Percentiles rank a stretch among this genome's conserved stretches.
Evolutionary conservation across 176 grass and related monocot species (phyloP).

Genomic region (Aechmea fasciata): DNA sequence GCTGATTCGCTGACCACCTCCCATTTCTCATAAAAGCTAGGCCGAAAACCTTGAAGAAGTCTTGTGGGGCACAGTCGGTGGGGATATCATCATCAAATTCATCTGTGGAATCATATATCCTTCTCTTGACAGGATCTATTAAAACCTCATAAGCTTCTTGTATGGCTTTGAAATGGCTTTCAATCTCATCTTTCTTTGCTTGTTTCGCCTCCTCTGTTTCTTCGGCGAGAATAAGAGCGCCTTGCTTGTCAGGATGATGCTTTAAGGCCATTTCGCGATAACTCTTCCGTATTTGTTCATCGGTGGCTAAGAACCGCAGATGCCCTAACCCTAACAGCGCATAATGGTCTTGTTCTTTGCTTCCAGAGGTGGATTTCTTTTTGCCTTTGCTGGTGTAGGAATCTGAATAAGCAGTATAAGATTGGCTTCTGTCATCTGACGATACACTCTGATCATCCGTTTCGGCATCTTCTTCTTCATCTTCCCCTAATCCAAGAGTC

Average conservation of each 20-base stretch:
- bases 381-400: constrained; percentile 79
- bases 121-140: constrained; percentile 85
- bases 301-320: constrained; percentile 85
- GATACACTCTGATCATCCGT: constrained; percentile 61
- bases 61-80: constrained; percentile 80
- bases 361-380: constrained; percentile 73
- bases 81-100: constrained; percentile 99
- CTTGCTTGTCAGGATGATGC: constrained; percentile 96
- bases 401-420: constrained; percentile 46
- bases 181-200: constrained; percentile 93
- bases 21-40: constrained; percentile 97
- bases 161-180: constrained; percentile 82
- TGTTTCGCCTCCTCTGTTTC: constrained; percentile 71
- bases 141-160: constrained; percentile 94
- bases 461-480: constrained; percentile 59
- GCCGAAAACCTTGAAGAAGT: constrained; percentile 93
- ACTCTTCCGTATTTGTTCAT: constrained; percentile 92
- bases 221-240: constrained; percentile 61
- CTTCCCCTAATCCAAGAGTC: constrained; percentile 52
- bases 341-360: constrained; percentile 93
- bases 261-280: constrained; percentile 92
- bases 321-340: constrained; percentile 71
- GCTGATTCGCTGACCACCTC: constrained; percentile 73
- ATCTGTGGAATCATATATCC: constrained; percentile 92
- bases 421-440: constrained; percentile 76